Conservation (phyloP, 345 rosid species). For the Melastoma malabathricum region DNA sequence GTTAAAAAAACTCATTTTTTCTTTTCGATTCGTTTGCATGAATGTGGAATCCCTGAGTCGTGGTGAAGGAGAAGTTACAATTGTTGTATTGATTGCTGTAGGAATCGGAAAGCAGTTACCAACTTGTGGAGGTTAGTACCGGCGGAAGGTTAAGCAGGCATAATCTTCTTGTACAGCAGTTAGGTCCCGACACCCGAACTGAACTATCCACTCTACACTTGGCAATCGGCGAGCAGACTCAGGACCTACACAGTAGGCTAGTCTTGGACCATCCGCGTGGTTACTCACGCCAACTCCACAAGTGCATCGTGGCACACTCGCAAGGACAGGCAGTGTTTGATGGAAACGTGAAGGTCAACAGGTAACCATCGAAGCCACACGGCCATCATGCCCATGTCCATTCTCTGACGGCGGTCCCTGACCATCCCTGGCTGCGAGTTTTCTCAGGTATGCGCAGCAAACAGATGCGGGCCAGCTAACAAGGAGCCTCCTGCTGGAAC, state of each 20-base stretch:
- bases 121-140: conserved; percentile 79
- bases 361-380: conserved; percentile 20
- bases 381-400: background rate
- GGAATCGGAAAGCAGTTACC: conserved; percentile 66
- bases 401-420: background rate
- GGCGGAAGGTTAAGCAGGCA: conserved; percentile 93
- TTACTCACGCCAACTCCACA: conserved; percentile 65
- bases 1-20: too few relatives aligned
- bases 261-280: conserved; percentile 90
- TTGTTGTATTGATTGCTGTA: conserved; percentile 15
- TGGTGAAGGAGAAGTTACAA: background rate
- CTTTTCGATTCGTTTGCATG: background rate
- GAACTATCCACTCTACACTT: conserved; percentile 72
- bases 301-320: conserved; percentile 89
- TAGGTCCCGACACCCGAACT: conserved; percentile 79
- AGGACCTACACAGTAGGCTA: conserved; percentile 76
- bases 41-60: background rate
- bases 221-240: conserved; percentile 57
- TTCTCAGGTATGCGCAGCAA: conserved; percentile 70
- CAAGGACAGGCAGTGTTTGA: conserved; percentile 88
- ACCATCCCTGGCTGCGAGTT: background rate
- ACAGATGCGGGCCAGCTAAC: conserved; percentile 88
- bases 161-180: conserved; percentile 77
- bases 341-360: conserved; percentile 82
- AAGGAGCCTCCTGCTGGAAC: conserved; percentile 70